Evolutionary conservation across 306 rosid species (phyloP), one percentile per base, ranked within the genome.

Genomic region (Benincasa hispida): DNA sequence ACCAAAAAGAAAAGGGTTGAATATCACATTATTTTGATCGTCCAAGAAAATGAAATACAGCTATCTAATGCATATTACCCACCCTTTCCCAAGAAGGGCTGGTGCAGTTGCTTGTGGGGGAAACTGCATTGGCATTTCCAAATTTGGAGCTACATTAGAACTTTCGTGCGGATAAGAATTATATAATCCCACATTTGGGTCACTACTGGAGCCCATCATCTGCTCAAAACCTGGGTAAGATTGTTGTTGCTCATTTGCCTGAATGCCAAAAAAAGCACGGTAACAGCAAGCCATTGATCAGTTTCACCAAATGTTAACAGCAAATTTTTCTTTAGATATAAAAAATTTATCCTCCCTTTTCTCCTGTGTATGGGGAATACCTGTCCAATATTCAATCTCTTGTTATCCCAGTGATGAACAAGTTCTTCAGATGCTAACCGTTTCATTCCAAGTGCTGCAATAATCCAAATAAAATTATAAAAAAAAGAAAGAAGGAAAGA

Each of bases 371-470:
- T 11, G 39, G 13, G 24, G 54, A 10, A 9, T 45, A 72, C 97
- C 87, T 77, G 88, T 82, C 99, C 99, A 39, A 87, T 69, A 76
- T 94, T 92, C 88, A 92, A 75, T 85, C 97, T 83, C 86, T 94
- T 94, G 87, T 82, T 90, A 83, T 94, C 99, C 96, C 88, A 89
- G 54, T 90, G 96, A 48, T 85, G 86, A 84, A 81, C 85, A 79
- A 92, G 85, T 77, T 91, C 99, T 65, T 94, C 97, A 5, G 97
- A 89, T 66, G 97, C 99, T 85, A 94, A 76, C 58, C 99, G 86
- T 79, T 94, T 94, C 73, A 90, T 90, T 82, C 99, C 96, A 79
- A 83, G 90, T 41, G 92, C 99, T 94, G 86, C 72, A 81, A n/a
- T 53, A 79, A 8, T 79, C 79, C 77, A 77, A 67, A 45, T 5